phyloP scores from a whole-genome alignment of 306 rosid species.

The Vigna radiata region DNA sequence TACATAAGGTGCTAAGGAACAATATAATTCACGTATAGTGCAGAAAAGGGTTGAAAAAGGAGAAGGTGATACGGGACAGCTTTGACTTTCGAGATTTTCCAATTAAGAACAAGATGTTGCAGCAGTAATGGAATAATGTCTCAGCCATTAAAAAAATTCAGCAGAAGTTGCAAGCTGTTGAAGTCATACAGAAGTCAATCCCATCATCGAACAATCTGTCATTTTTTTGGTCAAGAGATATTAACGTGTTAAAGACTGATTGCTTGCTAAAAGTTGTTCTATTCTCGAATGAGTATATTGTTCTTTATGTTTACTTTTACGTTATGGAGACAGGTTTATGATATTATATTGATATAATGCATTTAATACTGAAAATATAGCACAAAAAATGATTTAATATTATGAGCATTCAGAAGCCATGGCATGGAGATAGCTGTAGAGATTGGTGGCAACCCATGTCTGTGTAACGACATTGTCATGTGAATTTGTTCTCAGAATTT shows the following conservation, averaged over 20 bases:
- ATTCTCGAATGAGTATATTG: not conserved
- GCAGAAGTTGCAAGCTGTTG: not conserved
- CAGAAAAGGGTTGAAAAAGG: not conserved
- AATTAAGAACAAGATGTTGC: constrained; percentile 12
- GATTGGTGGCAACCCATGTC: constrained; percentile 26
- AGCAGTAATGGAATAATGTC: not conserved
- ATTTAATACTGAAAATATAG: too few relatives aligned
- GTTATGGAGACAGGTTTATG: not conserved
- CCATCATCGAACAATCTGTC: constrained; percentile 24
- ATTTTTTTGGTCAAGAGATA: not conserved
- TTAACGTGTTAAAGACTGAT: not conserved
- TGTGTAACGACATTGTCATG: constrained; percentile 27
- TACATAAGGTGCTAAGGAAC: constrained; percentile 14
- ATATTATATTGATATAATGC: not conserved
- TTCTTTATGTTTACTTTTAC: not conserved
- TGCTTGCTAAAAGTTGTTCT: not conserved
- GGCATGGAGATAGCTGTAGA: not conserved
- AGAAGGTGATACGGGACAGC: not conserved
- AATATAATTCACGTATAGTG: not conserved
- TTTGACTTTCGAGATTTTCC: not conserved
- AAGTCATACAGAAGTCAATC: not conserved
- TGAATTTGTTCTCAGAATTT: constrained; percentile 39
- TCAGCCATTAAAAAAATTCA: not conserved
- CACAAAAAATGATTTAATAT: too few relatives aligned
- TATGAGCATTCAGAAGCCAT: not conserved